Conservation (phyloP, 1,284 basidiomycete species). For the Salmacisia buchloeana region DNA sequence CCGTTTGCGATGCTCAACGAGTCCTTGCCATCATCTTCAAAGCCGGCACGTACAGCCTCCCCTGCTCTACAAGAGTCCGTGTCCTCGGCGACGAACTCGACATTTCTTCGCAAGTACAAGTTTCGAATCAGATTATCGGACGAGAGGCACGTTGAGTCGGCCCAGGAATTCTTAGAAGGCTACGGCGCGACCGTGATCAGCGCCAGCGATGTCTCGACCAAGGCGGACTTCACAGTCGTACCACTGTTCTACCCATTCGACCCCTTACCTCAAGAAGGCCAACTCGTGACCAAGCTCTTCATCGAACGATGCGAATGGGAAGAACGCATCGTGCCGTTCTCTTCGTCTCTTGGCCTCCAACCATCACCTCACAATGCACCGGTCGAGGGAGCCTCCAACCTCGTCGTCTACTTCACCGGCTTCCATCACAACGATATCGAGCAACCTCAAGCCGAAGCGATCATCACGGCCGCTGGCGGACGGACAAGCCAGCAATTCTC, state of each 20-base stretch:
- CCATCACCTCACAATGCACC: not conserved
- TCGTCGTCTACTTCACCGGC: slow-evolving; percentile 38
- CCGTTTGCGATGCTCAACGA: not conserved
- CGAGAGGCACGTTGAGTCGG: not conserved
- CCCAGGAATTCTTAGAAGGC: not conserved
- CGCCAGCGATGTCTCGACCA: not conserved
- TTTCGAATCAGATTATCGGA: not conserved
- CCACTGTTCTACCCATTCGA: slow-evolving; percentile 1
- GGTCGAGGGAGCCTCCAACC: slow-evolving; percentile 20
- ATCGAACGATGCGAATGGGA: slow-evolving; percentile 5
- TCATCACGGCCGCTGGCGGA: not conserved
- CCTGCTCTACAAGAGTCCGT: not conserved
- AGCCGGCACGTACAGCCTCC: not conserved
- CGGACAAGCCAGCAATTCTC: not conserved
- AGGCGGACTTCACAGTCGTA: not conserved
- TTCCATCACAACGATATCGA: not conserved
- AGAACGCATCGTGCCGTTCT: not conserved
- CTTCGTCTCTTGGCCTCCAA: not conserved
- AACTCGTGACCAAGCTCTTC: not conserved
- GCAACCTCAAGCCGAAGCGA: not conserved
- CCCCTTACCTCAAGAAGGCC: not conserved
- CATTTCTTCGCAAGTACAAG: not conserved
- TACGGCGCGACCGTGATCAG: not conserved
- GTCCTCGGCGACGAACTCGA: not conserved
- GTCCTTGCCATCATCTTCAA: not conserved